Conservation (phyloP, 495 filamentous ascomycete genomes). For the Cercophora newfieldiana region DNA sequence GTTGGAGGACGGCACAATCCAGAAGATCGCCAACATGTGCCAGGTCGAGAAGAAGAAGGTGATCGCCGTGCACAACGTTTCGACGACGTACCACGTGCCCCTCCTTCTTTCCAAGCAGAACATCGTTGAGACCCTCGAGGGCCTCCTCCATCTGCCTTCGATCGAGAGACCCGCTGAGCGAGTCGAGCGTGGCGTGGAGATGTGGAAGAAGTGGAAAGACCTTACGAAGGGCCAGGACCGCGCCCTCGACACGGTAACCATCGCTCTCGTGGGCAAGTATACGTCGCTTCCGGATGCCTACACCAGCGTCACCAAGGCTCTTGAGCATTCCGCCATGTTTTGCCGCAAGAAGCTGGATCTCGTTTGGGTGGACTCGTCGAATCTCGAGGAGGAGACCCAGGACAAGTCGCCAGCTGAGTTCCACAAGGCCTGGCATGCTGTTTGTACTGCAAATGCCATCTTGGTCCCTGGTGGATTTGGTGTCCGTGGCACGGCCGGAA, state of each 20-base stretch:
- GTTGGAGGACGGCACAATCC: slow-evolving; percentile 70
- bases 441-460: slow-evolving; percentile 8
- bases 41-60: slow-evolving; percentile 81
- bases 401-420: slow-evolving; percentile 66
- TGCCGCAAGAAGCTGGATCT: slow-evolving; percentile 78
- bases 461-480: slow-evolving; percentile 85
- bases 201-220: slow-evolving; percentile 70
- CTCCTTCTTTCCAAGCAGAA: slow-evolving; percentile 81
- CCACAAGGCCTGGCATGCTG: slow-evolving; percentile 85
- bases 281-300: slow-evolving; percentile 76
- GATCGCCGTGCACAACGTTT: slow-evolving; percentile 80
- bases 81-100: slow-evolving; percentile 88
- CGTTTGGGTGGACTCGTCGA: slow-evolving; percentile 78
- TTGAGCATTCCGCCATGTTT: slow-evolving; percentile 90
- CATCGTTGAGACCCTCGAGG: slow-evolving; percentile 61
- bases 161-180: slow-evolving; percentile 48
- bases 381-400: slow-evolving; percentile 67
- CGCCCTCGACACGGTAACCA: slow-evolving; percentile 65
- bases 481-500: slow-evolving; percentile 75
- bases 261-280: slow-evolving; percentile 94
- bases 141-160: slow-evolving; percentile 60
- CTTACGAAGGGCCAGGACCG: slow-evolving; percentile 52
- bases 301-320: slow-evolving; percentile 73
- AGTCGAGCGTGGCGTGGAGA: slow-evolving; percentile 62
- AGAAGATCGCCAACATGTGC: slow-evolving; percentile 87